Percentiles rank a stretch among this genome's conserved stretches.
Conservation (phyloP, 73 alveolate species). For the Blepharisma stoltei region DNA sequence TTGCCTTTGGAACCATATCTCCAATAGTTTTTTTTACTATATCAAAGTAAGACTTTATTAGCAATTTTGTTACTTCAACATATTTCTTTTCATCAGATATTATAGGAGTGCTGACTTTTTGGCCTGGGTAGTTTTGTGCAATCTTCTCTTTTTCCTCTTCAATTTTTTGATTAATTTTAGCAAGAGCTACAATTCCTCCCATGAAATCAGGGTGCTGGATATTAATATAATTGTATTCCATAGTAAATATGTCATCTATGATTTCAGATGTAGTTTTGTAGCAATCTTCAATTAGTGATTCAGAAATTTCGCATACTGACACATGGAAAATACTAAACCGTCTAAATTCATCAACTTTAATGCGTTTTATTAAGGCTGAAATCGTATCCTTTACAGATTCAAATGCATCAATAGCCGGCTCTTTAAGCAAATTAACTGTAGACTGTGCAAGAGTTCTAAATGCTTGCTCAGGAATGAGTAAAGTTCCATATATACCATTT, state of each 20-base stretch:
- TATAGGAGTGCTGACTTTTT: too few relatives aligned
- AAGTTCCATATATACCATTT: slow-evolving; percentile 66
- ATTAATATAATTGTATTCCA: slow-evolving; percentile 76
- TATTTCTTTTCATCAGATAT: too few relatives aligned
- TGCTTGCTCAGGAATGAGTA: slow-evolving; percentile 87
- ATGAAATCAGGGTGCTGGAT: slow-evolving; percentile 85
- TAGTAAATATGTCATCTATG: slow-evolving; percentile 62
- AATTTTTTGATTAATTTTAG: background rate
- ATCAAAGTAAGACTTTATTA: slow-evolving; percentile 63
- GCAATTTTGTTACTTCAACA: slow-evolving; percentile 36
- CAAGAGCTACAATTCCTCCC: slow-evolving; percentile 25
- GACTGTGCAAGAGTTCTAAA: slow-evolving; percentile 68
- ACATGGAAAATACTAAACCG: slow-evolving; percentile 50
- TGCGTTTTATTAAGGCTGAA: slow-evolving; percentile 50
- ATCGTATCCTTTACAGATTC: slow-evolving; percentile 69
- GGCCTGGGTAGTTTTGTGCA: background rate
- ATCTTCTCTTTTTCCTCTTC: slow-evolving; percentile 15
- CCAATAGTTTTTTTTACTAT: slow-evolving; percentile 71
- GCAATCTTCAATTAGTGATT: slow-evolving; percentile 57
- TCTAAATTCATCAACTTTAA: slow-evolving; percentile 61
- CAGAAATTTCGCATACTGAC: slow-evolving; percentile 60
- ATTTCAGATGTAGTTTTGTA: slow-evolving; percentile 59
- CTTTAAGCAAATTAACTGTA: slow-evolving; percentile 59
- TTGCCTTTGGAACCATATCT: slow-evolving; percentile 74
- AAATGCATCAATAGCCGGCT: slow-evolving; percentile 76